Conservation (phyloP, 2,329 filamentous ascomycete genomes). For the Xylaria sp. region DNA sequence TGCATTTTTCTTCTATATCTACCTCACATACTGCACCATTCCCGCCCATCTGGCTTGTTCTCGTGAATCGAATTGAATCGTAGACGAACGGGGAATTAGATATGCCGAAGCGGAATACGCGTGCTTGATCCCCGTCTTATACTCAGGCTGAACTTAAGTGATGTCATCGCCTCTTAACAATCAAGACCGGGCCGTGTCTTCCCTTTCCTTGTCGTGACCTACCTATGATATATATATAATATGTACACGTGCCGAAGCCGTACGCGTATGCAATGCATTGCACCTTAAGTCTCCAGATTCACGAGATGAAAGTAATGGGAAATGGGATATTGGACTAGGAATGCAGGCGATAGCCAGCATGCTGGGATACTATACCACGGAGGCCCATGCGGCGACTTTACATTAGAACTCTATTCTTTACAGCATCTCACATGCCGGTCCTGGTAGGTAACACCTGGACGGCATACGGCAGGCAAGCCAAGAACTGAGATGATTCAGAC, state of each 20-base stretch:
- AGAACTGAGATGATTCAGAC: not conserved
- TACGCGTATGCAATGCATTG: slow-evolving; percentile 33
- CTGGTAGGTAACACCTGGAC: slow-evolving; percentile 9
- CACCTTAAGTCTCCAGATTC: slow-evolving; percentile 21
- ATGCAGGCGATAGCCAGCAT: slow-evolving; percentile 8
- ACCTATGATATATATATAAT: not conserved
- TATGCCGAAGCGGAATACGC: slow-evolving; percentile 20
- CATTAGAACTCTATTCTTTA: not conserved
- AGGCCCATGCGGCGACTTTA: not conserved
- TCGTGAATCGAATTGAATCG: not conserved
- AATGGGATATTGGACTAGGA: slow-evolving; percentile 7
- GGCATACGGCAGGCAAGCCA: not conserved
- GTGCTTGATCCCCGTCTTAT: slow-evolving; percentile 20
- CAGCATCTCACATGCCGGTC: slow-evolving; percentile 6
- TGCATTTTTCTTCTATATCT: slow-evolving; percentile 16
- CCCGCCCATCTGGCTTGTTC: not conserved
- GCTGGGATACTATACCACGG: slow-evolving; percentile 10
- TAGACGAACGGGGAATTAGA: slow-evolving; percentile 15
- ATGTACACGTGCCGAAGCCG: slow-evolving; percentile 33
- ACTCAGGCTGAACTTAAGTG: slow-evolving; percentile 36
- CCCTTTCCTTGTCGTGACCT: not conserved
- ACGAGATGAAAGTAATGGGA: slow-evolving; percentile 18
- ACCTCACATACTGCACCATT: not conserved
- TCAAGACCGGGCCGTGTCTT: slow-evolving; percentile 26
- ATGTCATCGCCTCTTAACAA: slow-evolving; percentile 18